phyloP scores from a whole-genome alignment of 1,284 basidiomycete genomes.

The Trichosporon ovoides region DNA sequence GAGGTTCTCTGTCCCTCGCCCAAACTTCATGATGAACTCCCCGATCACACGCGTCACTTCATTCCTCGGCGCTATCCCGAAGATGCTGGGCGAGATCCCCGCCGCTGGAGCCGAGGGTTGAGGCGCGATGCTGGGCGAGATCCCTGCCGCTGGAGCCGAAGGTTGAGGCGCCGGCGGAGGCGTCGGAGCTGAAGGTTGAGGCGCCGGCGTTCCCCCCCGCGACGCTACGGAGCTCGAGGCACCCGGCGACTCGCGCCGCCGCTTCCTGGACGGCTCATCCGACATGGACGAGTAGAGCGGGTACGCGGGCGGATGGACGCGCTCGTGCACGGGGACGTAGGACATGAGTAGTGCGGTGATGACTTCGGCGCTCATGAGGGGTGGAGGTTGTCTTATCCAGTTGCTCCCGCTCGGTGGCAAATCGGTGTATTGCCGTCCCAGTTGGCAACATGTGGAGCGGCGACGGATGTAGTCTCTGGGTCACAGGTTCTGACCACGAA shows the following conservation, averaged over 20 bases:
- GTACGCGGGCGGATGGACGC: conserved; percentile 19
- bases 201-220: too few species aligned
- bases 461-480: too few species aligned
- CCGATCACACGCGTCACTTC: conserved; percentile 89
- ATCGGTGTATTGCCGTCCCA: too few species aligned
- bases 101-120: background rate
- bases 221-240: too few species aligned
- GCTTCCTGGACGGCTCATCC: conserved; percentile 26
- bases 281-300: conserved; percentile 22
- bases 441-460: too few species aligned
- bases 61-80: conserved; percentile 87
- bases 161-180: background rate
- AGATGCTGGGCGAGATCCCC: conserved; percentile 70
- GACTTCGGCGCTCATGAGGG: background rate
- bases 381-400: too few species aligned
- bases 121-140: too few species aligned
- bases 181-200: too few species aligned
- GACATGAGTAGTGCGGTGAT: conserved; percentile 15
- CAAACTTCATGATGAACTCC: conserved; percentile 64
- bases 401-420: too few species aligned
- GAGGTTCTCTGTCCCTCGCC: conserved; percentile 48
- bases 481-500: too few species aligned
- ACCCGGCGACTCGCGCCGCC: conserved; percentile 21
- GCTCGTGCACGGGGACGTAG: conserved; percentile 38
- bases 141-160: too few species aligned